Base-by-base conservation (phyloP, 2,329 filamentous ascomycete genomes). In the Mariannaea sp. region DNA sequence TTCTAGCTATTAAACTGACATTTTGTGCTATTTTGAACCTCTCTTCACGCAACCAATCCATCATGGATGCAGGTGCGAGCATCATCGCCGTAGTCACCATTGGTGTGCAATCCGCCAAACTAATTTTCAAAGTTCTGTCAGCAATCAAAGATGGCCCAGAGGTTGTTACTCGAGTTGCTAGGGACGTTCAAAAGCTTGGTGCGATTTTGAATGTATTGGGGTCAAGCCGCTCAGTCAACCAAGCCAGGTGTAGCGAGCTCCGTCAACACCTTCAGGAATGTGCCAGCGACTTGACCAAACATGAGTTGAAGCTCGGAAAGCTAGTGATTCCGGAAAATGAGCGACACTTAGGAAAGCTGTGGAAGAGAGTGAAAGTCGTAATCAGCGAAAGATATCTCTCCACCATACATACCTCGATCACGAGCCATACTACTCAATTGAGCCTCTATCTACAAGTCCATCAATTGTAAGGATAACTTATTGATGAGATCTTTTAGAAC, bases 1-100 rank as follows among this genome's bases (percentile, higher is more conserved):
- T n/a, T n/a, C n/a, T n/a, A n/a, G n/a, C n/a, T n/a, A n/a, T n/a
- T n/a, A n/a, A n/a, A n/a, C n/a, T n/a, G n/a, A n/a, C n/a, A n/a
- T n/a, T n/a, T n/a, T n/a, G n/a, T n/a, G n/a, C n/a, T n/a, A n/a
- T n/a, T n/a, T n/a, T n/a, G n/a, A n/a, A n/a, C n/a, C n/a, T n/a
- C n/a, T n/a, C n/a, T n/a, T n/a, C n/a, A n/a, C n/a, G n/a, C n/a
- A n/a, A n/a, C n/a, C n/a, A n/a, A n/a, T n/a, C n/a, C 22, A 24
- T 24, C 8, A 36, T 46, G 42, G 29, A 45, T 7, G 42, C 33
- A 4, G 26, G 22, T 26, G 40, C 26, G n/a, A 29, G 20, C 12
- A 13, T 43, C n/a, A 14, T 43, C n/a, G 40, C 40, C 40, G 16
- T 43, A 13, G n/a, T 43, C 40, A 43, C 40, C 26, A 22, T 22